Conservation (phyloP, 352 stramenopile genomes). For the Blastocystis sp. region DNA sequence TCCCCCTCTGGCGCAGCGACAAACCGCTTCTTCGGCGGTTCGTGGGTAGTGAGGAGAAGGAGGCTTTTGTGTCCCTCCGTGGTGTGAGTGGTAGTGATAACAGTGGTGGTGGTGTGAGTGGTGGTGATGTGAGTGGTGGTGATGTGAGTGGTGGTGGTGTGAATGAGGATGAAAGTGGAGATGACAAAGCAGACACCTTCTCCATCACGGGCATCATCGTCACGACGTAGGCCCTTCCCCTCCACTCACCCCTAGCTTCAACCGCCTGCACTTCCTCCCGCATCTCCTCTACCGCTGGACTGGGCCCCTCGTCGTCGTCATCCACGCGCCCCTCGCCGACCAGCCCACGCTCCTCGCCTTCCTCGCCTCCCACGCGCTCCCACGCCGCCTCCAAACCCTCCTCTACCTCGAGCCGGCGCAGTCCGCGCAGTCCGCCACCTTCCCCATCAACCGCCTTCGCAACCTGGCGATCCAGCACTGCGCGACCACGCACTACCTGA, state of each 20-base stretch:
- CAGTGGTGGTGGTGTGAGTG: too few relatives aligned
- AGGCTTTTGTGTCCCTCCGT: too few relatives aligned
- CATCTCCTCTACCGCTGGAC: constrained; percentile 39
- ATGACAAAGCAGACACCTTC: not conserved
- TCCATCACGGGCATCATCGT: constrained; percentile 29
- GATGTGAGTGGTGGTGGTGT: too few relatives aligned
- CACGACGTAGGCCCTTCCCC: not conserved
- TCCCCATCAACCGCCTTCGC: constrained; percentile 60
- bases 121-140: too few relatives aligned
- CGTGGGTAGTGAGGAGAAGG: too few relatives aligned
- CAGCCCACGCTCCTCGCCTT: constrained; percentile 8
- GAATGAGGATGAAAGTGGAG: too few relatives aligned
- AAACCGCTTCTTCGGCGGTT: too few relatives aligned
- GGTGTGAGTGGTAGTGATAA: too few relatives aligned
- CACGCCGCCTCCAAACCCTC: not conserved
- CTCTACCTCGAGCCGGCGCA: not conserved
- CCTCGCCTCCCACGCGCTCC: constrained; percentile 2
- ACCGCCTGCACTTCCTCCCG: constrained; percentile 20
- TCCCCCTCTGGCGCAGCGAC: too few relatives aligned
- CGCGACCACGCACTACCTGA: constrained; percentile 27
- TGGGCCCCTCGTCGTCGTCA: constrained; percentile 14
- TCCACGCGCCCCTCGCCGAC: not conserved
- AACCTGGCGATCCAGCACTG: constrained; percentile 51
- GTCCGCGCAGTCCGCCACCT: not conserved
- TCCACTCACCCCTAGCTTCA: not conserved